Base-by-base conservation (phyloP, 169 alveolate genomes). In the Plasmodium cynomolgi region DNA sequence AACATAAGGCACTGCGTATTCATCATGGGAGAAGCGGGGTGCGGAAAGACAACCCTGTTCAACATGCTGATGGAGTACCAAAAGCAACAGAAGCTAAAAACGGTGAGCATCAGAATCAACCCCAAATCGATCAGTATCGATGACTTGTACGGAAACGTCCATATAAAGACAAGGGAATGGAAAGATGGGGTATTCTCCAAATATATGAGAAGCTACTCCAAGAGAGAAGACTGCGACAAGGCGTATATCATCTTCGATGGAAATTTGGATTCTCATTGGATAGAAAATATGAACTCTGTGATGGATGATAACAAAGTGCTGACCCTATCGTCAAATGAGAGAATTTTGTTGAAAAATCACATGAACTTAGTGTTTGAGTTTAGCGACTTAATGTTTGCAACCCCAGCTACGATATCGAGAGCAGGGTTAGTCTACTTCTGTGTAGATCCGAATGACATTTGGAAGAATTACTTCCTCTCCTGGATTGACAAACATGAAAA, bases 331-430 rank as follows among this genome's bases (percentile, higher is more conserved):
- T 98, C 97, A 93, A 98, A 98, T 92, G 99, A 98, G 84, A 97
- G 99, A 81, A 98, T 98, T 74, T 98, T 98, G 23, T 96, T 98
- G 86, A 98, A 98, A 95, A 99, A 98, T 84, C 99, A 98, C 95
- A 98, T 98, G 99, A 98, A 99, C 96, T 96, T 98, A 98, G 96
- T 98, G 94, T 98, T 98, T 96, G 99, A 98, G 96, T 98, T 98
- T 90, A 97, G 99, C 83, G 99, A 98, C 96, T 97, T 98, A 93
- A 97, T 98, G 95, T 98, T 97, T 95, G 99, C 99, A 58, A 98
- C 99, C 20, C 99, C 99, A n/a, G 99, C 99, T 75, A 98, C 99
- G 17, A 99, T 98, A 47, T 97, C 99, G 41, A 96, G 99, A 84
- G 99, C 99, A 23, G 99, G 99, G 95, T 98, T 98, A 92, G 98